phyloP scores from a whole-genome alignment of 2,329 filamentous ascomycete species.

The Paracamarosporium sp. region DNA sequence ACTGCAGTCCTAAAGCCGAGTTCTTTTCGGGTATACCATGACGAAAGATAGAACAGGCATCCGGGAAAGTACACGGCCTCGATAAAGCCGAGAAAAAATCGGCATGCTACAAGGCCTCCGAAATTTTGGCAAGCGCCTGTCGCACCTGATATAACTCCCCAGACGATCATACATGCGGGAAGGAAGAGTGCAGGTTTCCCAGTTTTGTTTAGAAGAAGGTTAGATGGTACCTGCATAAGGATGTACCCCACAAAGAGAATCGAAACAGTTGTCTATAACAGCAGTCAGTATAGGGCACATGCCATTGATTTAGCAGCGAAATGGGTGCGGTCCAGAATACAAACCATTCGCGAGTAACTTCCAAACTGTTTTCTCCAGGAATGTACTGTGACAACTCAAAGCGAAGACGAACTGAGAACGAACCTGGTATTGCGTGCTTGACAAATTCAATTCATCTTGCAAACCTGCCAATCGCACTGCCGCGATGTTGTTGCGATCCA shows the following conservation, averaged over 20 bases:
- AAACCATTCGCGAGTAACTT: not conserved
- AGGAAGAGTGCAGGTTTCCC: conserved; percentile 50
- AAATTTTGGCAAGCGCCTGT: conserved; percentile 53
- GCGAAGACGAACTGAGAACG: conserved; percentile 45
- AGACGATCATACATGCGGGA: conserved; percentile 49
- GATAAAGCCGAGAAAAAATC: conserved; percentile 61
- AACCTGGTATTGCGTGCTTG: conserved; percentile 67
- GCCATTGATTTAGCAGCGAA: not conserved
- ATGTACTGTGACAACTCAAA: not conserved
- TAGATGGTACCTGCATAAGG: conserved; percentile 56
- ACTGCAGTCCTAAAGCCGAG: conserved; percentile 70
- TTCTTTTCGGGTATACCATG: conserved; percentile 75
- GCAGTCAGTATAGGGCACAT: conserved; percentile 6
- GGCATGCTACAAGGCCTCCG: conserved; percentile 53
- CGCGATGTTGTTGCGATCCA: conserved; percentile 73
- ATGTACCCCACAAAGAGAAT: conserved; percentile 69
- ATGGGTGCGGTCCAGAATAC: not conserved
- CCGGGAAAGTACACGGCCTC: conserved; percentile 63
- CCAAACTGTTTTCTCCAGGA: not conserved
- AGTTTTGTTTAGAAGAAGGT: conserved; percentile 53
- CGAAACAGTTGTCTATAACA: conserved; percentile 38
- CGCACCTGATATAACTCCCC: conserved; percentile 50
- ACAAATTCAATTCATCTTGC: conserved; percentile 64
- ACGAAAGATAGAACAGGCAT: conserved; percentile 67
- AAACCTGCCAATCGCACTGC: conserved; percentile 68